phyloP scores from a whole-genome alignment of 2,329 filamentous ascomycete species.

The Ophiostoma sp. region DNA sequence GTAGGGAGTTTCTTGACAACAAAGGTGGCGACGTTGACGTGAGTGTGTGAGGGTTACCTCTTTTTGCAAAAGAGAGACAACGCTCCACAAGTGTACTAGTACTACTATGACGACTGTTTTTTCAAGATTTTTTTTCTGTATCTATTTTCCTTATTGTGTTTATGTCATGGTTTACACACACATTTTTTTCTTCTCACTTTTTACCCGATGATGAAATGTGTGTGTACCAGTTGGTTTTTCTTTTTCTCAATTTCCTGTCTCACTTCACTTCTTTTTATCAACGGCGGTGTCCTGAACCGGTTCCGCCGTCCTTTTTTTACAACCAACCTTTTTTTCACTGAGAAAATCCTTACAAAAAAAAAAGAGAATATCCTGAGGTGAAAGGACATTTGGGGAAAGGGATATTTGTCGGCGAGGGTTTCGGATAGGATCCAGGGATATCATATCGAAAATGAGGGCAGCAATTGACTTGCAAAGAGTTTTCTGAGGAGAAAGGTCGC shows the following conservation, averaged over 20 bases:
- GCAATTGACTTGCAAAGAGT: neutral
- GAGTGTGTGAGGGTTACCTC: neutral
- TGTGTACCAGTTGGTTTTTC: neutral
- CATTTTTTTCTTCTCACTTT: neutral
- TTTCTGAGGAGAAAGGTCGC: neutral
- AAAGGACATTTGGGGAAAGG: neutral
- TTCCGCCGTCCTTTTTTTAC: neutral
- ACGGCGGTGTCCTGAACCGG: neutral
- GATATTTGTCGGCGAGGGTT: neutral
- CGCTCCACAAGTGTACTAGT: conserved; percentile 17
- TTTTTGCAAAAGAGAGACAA: neutral
- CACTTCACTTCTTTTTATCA: neutral
- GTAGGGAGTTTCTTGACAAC: neutral
- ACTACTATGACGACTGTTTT: conserved; percentile 8
- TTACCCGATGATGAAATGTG: neutral
- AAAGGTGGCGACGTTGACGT: neutral
- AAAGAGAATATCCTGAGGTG: neutral
- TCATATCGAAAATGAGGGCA: neutral
- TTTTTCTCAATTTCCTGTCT: neutral
- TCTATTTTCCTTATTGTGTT: neutral
- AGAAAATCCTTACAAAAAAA: conserved; percentile 2
- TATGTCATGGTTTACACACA: conserved; percentile 11
- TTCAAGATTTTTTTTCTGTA: neutral
- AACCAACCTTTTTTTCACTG: neutral
- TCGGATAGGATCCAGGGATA: conserved; percentile 7